phyloP scores from a whole-genome alignment of 1,284 basidiomycete genomes.

The Ustilago xerochloae region DNA sequence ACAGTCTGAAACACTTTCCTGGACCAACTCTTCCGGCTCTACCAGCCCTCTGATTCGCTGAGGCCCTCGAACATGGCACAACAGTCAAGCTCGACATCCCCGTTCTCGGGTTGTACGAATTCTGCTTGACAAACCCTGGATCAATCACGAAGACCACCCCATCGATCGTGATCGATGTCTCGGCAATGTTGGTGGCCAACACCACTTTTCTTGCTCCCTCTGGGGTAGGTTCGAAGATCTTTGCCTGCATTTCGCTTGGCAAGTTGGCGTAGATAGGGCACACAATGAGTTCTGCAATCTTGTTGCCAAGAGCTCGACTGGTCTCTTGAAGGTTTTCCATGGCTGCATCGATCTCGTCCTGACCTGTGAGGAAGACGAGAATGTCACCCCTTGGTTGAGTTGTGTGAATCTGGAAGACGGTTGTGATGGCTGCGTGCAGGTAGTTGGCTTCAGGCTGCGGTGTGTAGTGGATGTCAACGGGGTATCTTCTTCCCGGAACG shows the following conservation, averaged over 20 bases:
- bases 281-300: slow-evolving; percentile 91
- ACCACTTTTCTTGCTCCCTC: slow-evolving; percentile 92
- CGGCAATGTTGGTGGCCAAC: slow-evolving; percentile 95
- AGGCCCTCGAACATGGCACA: slow-evolving; percentile 84
- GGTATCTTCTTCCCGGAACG: slow-evolving; percentile 95
- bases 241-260: slow-evolving; percentile 98
- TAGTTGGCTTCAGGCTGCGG: slow-evolving; percentile 75
- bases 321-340: slow-evolving; percentile 93
- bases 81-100: slow-evolving; percentile 66
- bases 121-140: slow-evolving; percentile 68
- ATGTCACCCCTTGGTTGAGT: slow-evolving; percentile 99
- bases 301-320: slow-evolving; percentile 91
- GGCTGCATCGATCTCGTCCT: slow-evolving; percentile 98
- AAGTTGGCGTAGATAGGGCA: slow-evolving; percentile 98
- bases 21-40: slow-evolving; percentile 96
- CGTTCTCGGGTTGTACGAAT: slow-evolving; percentile 67
- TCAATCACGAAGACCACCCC: slow-evolving; percentile 68
- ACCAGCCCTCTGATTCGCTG: slow-evolving; percentile 95
- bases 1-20: slow-evolving; percentile 92
- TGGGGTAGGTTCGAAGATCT: slow-evolving; percentile 98
- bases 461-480: slow-evolving; percentile 96
- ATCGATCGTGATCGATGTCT: slow-evolving; percentile 68
- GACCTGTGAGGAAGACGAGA: slow-evolving; percentile 95
- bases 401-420: slow-evolving; percentile 98
- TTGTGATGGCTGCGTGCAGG: slow-evolving; percentile 96